Evolutionary conservation across 1,284 basidiomycete species (phyloP).

Genomic region (Schizophyllum commune): DNA sequence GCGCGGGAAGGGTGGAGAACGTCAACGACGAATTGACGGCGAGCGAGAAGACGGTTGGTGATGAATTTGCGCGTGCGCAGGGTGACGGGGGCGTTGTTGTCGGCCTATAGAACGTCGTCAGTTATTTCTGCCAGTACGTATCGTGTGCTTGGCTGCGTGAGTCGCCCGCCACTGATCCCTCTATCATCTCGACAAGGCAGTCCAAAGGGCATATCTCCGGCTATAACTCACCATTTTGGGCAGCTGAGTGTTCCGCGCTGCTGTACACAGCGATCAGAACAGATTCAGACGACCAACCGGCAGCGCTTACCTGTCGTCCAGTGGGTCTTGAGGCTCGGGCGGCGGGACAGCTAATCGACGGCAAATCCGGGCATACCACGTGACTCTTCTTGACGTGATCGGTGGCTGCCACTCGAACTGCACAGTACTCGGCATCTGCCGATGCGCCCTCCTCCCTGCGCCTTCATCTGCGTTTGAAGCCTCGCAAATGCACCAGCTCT

Average conservation of each 20-base stretch:
- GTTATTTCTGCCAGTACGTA: not conserved
- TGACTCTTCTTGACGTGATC: not conserved
- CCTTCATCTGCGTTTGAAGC: no score
- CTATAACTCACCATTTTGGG: constrained; percentile 4
- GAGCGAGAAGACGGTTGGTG: constrained; percentile 95
- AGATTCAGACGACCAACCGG: not conserved
- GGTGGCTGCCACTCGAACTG: not conserved
- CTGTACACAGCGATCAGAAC: not conserved
- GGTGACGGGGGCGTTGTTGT: constrained; percentile 88
- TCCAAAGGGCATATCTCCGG: no score
- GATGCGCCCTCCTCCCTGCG: not conserved
- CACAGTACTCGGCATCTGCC: not conserved
- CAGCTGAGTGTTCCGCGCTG: constrained; percentile 3
- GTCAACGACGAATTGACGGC: constrained; percentile 90
- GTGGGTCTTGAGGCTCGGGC: not conserved
- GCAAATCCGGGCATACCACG: not conserved
- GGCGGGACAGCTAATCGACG: not conserved
- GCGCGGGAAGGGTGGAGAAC: constrained; percentile 94
- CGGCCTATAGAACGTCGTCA: constrained; percentile 40
- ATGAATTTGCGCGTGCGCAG: constrained; percentile 99
- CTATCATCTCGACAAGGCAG: not conserved
- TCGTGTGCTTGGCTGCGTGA: not conserved
- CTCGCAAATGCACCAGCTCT: no score
- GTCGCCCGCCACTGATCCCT: not conserved
- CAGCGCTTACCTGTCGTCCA: not conserved